These are phyloP conservation scores for Globisporangium paroecandrum DNA, from an alignment of 352 stramenopile genomes.

Conservation along the genomic window DNA sequence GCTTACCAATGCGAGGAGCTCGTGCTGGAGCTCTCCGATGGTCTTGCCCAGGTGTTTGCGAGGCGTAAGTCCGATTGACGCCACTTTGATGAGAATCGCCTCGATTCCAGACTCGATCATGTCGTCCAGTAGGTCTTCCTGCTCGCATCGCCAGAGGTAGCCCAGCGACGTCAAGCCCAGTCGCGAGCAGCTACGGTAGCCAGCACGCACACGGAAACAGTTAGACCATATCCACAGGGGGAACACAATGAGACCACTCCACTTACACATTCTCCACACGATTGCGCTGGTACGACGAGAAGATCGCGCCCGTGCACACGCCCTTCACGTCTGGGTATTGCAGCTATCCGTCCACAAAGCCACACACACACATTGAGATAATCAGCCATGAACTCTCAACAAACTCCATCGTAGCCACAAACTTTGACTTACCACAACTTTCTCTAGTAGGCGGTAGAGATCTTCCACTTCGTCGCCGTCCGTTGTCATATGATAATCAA, in stretches of 20 bases:
- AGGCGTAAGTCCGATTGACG: slow-evolving; percentile 89
- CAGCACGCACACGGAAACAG: background rate
- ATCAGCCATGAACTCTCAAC: background rate
- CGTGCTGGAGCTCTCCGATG: slow-evolving; percentile 81
- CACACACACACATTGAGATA: background rate
- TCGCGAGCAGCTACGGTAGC: slow-evolving; percentile 71
- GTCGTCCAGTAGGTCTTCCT: slow-evolving; percentile 90
- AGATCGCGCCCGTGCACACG: slow-evolving; percentile 97
- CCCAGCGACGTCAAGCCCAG: slow-evolving; percentile 93
- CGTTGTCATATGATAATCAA: slow-evolving; percentile 77
- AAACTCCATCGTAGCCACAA: background rate
- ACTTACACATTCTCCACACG: slow-evolving; percentile 95
- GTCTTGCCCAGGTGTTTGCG: slow-evolving; percentile 83
- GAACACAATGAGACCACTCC: slow-evolving; percentile 10
- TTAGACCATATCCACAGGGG: background rate
- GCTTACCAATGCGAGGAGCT: slow-evolving; percentile 86
- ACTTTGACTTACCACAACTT: slow-evolving; percentile 48
- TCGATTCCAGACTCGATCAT: slow-evolving; percentile 95
- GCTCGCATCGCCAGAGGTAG: slow-evolving; percentile 95
- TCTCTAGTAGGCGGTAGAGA: slow-evolving; percentile 89
- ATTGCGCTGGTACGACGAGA: slow-evolving; percentile 98
- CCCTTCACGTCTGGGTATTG: slow-evolving; percentile 87
- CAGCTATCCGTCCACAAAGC: slow-evolving; percentile 12
- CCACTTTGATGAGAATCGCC: slow-evolving; percentile 96
- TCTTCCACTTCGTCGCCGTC: slow-evolving; percentile 98